These are phyloP conservation scores for Colletotrichum simmondsii DNA, from an alignment of 2,329 filamentous ascomycete genomes.

Conservation along the genomic window DNA sequence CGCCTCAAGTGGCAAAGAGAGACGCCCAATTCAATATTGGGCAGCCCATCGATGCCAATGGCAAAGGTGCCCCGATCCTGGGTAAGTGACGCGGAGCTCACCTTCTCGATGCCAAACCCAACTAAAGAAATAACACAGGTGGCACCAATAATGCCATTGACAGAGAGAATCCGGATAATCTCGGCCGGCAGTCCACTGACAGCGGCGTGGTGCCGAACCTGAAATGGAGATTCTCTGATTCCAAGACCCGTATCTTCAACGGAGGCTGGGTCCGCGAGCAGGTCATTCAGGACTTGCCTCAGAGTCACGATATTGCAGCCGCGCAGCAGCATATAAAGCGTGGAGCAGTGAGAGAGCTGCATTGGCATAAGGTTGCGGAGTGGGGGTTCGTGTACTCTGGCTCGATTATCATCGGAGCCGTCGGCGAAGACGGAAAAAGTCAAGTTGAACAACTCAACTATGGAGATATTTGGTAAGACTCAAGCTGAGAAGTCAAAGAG, in stretches of 20 bases:
- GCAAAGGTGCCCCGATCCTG: constrained; percentile 67
- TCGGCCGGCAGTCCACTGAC: constrained; percentile 71
- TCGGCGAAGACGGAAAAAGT: constrained; percentile 70
- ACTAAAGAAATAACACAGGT: constrained; percentile 52
- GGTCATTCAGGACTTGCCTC: constrained; percentile 73
- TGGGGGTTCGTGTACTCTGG: constrained; percentile 73
- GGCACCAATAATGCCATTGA: constrained; percentile 73
- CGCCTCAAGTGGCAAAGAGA: constrained; percentile 5
- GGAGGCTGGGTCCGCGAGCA: constrained; percentile 76
- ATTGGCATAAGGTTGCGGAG: constrained; percentile 77
- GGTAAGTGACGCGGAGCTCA: constrained; percentile 52
- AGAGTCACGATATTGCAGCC: constrained; percentile 73
- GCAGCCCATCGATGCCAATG: constrained; percentile 65
- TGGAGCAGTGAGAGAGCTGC: constrained; percentile 72
- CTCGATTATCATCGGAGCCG: constrained; percentile 66
- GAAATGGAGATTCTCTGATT: constrained; percentile 78
- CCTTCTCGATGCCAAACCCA: neutral
- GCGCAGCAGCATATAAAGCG: constrained; percentile 77
- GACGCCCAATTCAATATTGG: constrained; percentile 57
- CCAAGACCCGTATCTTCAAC: constrained; percentile 69
- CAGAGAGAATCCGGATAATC: constrained; percentile 71
- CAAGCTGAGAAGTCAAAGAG: neutral
- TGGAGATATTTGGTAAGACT: constrained; percentile 68
- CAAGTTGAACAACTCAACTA: constrained; percentile 65
- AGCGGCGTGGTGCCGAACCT: constrained; percentile 72